These are phyloP conservation scores for Chlorella sp. DNA, from an alignment of 139 green algal species.

Conservation along the genomic window DNA sequence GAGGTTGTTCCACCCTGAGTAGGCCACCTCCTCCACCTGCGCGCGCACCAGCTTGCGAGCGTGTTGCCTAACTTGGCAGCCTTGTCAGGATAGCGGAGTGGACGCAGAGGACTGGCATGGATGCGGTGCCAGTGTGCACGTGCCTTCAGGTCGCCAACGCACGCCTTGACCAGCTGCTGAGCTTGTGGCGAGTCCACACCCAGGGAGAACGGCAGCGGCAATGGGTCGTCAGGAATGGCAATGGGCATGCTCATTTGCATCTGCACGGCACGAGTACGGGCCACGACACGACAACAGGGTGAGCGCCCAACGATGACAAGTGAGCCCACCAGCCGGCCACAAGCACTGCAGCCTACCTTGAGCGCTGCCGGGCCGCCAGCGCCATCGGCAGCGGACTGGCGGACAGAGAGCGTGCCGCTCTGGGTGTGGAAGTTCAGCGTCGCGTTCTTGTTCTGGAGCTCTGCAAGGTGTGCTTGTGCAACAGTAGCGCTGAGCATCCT, in stretches of 20 bases:
- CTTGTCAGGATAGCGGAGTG: not conserved
- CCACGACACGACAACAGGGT: not conserved
- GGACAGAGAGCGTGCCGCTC: not conserved
- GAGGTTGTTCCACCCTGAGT: conserved; percentile 4
- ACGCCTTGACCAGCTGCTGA: not conserved
- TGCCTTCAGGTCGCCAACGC: not conserved
- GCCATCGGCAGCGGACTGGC: not conserved
- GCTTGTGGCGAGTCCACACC: not conserved
- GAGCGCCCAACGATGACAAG: not conserved
- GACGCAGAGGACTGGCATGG: not conserved
- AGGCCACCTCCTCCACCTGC: conserved; percentile 6
- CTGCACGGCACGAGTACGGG: not conserved
- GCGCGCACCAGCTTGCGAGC: not conserved
- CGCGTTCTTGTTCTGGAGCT: not conserved
- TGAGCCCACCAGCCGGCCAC: not conserved
- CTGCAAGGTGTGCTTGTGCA: not conserved
- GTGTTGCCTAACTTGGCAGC: not conserved
- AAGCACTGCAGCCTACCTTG: not conserved
- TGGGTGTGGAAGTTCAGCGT: not conserved
- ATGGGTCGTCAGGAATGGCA: not conserved
- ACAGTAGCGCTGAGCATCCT: not conserved
- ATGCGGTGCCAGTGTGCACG: not conserved
- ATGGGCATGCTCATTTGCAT: not conserved
- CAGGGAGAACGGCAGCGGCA: not conserved
- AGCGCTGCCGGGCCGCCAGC: not conserved